Evolutionary conservation across 148 eudicot species (phyloP).

Genomic region (Dianthus caryophyllus): DNA sequence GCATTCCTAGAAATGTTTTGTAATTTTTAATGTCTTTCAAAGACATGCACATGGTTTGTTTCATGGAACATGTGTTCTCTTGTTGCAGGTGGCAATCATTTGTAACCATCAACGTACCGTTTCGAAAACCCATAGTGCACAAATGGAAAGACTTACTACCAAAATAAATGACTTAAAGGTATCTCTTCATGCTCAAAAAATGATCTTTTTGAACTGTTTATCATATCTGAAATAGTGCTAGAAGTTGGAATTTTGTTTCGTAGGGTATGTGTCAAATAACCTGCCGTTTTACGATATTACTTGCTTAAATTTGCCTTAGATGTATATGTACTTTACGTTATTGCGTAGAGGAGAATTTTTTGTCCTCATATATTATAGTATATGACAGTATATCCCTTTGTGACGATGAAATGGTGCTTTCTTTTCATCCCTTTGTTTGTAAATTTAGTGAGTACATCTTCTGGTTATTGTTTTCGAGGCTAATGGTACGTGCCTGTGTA

Average conservation of each 20-base stretch:
- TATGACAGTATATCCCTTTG: background rate
- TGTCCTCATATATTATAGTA: background rate
- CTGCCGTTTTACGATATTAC: no score
- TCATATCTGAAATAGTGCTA: no score
- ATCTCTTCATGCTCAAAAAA: constrained; percentile 4
- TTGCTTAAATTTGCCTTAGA: no score
- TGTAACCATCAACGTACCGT: constrained; percentile 99
- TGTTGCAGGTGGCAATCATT: constrained; percentile 86
- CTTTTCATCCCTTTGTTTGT: background rate
- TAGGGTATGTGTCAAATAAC: no score
- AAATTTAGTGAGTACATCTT: background rate
- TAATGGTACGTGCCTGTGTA: constrained; percentile 24
- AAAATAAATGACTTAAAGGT: constrained; percentile 88
- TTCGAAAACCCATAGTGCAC: constrained; percentile 80
- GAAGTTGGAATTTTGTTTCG: no score
- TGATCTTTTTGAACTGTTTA: no score
- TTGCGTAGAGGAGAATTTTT: background rate
- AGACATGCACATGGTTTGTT: constrained; percentile 8
- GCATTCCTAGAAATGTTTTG: background rate
- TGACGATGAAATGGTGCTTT: background rate
- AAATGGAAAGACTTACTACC: constrained; percentile 60
- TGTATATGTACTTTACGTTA: no score
- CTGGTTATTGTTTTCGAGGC: constrained; percentile 7
- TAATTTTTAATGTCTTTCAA: background rate
- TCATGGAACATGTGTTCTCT: constrained; percentile 19